Conservation (phyloP, 345 rosid genomes). For the Cardamine resedifolia region DNA sequence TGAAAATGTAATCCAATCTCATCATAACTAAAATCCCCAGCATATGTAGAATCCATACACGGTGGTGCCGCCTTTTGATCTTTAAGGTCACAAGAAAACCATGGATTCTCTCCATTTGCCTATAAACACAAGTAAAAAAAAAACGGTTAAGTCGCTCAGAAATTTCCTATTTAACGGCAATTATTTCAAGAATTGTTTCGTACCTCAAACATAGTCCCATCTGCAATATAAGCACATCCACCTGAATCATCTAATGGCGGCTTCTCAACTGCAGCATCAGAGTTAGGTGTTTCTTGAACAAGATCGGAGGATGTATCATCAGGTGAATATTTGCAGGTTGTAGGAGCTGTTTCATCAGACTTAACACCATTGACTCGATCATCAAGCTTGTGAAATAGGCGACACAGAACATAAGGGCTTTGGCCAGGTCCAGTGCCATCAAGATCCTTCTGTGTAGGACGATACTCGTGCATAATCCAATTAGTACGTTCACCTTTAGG, state of each 20-base stretch:
- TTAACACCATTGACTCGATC: slow-evolving; percentile 4
- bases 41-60: slow-evolving; percentile 51
- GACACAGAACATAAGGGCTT: slow-evolving; percentile 11
- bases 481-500: slow-evolving; percentile 78
- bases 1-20: slow-evolving; percentile 41
- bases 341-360: background rate
- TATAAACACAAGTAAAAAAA: background rate
- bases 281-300: slow-evolving; percentile 4
- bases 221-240: background rate
- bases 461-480: slow-evolving; percentile 96
- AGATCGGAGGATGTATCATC: slow-evolving; percentile 8
- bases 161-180: background rate
- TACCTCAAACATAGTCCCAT: slow-evolving; percentile 20
- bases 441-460: slow-evolving; percentile 35
- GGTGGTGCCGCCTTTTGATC: slow-evolving; percentile 36
- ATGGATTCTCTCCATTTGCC: slow-evolving; percentile 35
- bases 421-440: slow-evolving; percentile 12
- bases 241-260: slow-evolving; percentile 1
- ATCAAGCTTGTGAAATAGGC: slow-evolving; percentile 15
- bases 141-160: background rate
- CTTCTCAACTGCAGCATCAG: slow-evolving; percentile 15
- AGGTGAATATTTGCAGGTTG: background rate
- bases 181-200: background rate
- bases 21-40: slow-evolving; percentile 59
- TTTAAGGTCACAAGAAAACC: slow-evolving; percentile 38